Conservation (phyloP, 1,139 yeast species). For the Suhomyces panamericanus region DNA sequence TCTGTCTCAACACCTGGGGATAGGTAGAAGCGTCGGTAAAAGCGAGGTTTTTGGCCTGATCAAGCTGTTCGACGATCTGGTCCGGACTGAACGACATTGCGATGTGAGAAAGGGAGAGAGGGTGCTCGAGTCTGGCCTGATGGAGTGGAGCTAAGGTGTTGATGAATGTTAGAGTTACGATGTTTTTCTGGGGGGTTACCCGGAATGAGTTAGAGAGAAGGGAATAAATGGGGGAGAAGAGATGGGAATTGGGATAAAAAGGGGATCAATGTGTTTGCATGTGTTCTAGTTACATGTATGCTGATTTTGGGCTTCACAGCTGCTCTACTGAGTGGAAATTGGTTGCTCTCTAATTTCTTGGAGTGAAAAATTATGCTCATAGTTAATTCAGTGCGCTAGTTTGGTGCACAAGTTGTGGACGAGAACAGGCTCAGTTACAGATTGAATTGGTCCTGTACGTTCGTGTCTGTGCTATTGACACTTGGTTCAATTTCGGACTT, state of each 20-base stretch:
- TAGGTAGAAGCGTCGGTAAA: constrained; percentile 45
- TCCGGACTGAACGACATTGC: constrained; percentile 17
- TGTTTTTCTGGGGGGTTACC: constrained; percentile 7
- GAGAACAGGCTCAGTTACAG: not conserved
- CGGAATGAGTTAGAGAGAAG: not conserved
- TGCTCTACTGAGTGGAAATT: too few relatives aligned
- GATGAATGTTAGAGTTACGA: constrained; percentile 1
- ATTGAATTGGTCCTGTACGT: too few relatives aligned
- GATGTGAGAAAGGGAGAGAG: not conserved
- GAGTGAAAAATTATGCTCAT: not conserved
- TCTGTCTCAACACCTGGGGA: constrained; percentile 55
- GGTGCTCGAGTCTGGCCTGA: constrained; percentile 1
- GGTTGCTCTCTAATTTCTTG: not conserved
- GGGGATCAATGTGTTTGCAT: too few relatives aligned
- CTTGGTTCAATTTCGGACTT: too few relatives aligned
- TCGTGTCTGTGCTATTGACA: too few relatives aligned
- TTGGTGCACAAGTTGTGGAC: not conserved
- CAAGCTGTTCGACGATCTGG: constrained; percentile 39
- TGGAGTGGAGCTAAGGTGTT: not conserved
- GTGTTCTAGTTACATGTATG: too few relatives aligned
- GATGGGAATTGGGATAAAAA: not conserved
- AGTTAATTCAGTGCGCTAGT: not conserved
- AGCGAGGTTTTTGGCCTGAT: constrained; percentile 54
- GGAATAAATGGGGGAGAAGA: too few relatives aligned
- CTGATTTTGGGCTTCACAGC: too few relatives aligned